Percentiles rank a stretch among this genome's conserved stretches.
Conservation (phyloP, 1,284 basidiomycete species). For the Irpex rosettiformis region DNA sequence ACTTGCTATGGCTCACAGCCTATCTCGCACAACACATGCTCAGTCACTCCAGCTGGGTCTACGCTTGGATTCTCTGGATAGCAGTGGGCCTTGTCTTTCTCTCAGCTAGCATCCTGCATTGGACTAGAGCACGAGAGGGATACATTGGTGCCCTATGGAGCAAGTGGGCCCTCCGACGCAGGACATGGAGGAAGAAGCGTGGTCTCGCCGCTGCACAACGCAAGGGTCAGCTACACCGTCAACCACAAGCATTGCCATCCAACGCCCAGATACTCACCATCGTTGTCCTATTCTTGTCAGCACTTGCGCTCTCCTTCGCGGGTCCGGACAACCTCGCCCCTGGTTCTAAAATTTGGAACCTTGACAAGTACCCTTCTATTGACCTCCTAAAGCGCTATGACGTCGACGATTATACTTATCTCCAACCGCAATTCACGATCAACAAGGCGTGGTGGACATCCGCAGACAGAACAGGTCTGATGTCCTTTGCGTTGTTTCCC, state of each 20-base stretch:
- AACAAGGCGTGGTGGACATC: constrained; percentile 77
- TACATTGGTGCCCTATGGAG: constrained; percentile 47
- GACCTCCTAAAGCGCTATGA: constrained; percentile 26
- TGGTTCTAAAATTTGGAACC: constrained; percentile 39
- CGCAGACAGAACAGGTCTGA: constrained; percentile 69
- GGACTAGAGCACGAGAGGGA: constrained; percentile 38
- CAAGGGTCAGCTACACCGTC: constrained; percentile 34
- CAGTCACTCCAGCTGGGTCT: constrained; percentile 47
- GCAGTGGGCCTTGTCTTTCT: constrained; percentile 40
- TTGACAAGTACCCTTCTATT: constrained; percentile 26
- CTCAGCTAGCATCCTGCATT: constrained; percentile 37
- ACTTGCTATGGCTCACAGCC: constrained; percentile 51
- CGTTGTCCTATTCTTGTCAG: constrained; percentile 37
- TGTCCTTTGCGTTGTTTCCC: constrained; percentile 78
- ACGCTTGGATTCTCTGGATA: constrained; percentile 55
- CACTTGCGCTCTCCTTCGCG: constrained; percentile 48
- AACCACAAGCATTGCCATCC: constrained; percentile 53
- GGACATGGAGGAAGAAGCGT: constrained; percentile 46
- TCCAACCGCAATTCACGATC: constrained; percentile 58
- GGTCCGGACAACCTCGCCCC: constrained; percentile 79
- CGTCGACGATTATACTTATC: constrained; percentile 28
- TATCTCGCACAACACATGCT: constrained; percentile 54
- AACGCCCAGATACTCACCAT: constrained; percentile 58
- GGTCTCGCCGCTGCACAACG: constrained; percentile 30
- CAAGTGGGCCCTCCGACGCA: constrained; percentile 51